Evolutionary conservation across 2,329 filamentous ascomycete genomes (phyloP), one percentile per base, ranked within the genome.

Genomic region (Phialemonium atrogriseum): DNA sequence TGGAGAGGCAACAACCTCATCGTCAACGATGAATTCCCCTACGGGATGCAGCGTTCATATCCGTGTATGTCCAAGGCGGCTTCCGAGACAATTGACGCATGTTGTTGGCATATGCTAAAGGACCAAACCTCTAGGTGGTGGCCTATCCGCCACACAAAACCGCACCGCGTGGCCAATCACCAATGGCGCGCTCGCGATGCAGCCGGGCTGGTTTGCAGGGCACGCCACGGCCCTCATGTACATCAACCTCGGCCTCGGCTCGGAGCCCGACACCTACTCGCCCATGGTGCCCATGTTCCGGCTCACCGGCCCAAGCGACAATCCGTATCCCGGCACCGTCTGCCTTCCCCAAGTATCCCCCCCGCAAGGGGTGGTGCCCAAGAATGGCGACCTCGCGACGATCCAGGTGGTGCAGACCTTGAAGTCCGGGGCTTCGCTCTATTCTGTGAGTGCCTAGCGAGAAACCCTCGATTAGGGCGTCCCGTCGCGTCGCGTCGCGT

Each of bases 1-100:
- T 88, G 81, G 77, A 64, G 86, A 70, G 86, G 85, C 42, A 79
- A 93, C 62, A 91, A 85, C 52, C 72, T 93, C 39, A 71, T 81
- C 50, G 80, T 78, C 22, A 91, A 85, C 52, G 77, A 74, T 5
- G 78, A 72, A 1, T 89, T 76, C 46, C 86, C 86, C 2, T 93
- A 83, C 44, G 86, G 86, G 58, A 88, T 89, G 83, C 82, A 93
- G 62, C 94, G 86, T 85, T 13, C 15, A 2, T 39, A 39, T 19
- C 37, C 37, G 13, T 39, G 37, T 33, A 15, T 5, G 31, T 27
- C 30, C 29, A 27, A 30, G 32, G 28, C 26, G 25, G 18, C 12
- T 25, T 12, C 10, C 30, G 15, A n/a, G n/a, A n/a, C n/a, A 17
- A 27, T 20, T 28, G 22, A 11, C 26, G 12, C 26, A 17, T 28